These are phyloP conservation scores for Tuber borchii DNA, from an alignment of 495 filamentous ascomycete species.

Conservation along the genomic window DNA sequence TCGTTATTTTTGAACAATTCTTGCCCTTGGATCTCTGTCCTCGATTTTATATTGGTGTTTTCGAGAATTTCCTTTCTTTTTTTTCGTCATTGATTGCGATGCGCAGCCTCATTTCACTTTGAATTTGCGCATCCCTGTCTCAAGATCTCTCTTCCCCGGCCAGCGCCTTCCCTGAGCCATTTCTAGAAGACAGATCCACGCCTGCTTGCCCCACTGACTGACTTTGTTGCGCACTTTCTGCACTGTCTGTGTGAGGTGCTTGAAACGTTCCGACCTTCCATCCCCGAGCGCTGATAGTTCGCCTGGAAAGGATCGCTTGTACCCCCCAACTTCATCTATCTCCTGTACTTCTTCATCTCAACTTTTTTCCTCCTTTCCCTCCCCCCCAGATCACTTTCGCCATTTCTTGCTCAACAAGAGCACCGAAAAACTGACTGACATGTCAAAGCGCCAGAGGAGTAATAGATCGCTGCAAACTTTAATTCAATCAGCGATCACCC, in stretches of 20 bases:
- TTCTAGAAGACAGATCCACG: not conserved
- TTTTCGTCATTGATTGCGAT: conserved; percentile 24
- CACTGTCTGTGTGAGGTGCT: conserved; percentile 11
- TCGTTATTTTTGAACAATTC: conserved; percentile 5
- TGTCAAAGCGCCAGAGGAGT: not conserved
- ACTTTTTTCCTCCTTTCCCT: conserved; percentile 18
- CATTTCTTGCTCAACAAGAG: conserved; percentile 2
- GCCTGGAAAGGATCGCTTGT: not conserved
- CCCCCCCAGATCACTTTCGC: conserved; percentile 13
- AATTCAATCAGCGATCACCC: not conserved
- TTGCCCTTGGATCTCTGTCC: conserved; percentile 15
- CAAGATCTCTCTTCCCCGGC: conserved; percentile 20
- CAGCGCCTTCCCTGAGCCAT: conserved; percentile 12
- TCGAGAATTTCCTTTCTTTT: conserved; percentile 14
- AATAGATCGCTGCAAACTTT: conserved; percentile 18
- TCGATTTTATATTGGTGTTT: conserved; percentile 22
- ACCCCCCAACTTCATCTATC: conserved; percentile 7
- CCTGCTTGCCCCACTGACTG: not conserved
- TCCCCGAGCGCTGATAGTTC: conserved; percentile 13
- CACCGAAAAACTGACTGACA: conserved; percentile 12
- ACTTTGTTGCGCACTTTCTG: conserved; percentile 7
- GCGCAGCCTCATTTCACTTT: conserved; percentile 19
- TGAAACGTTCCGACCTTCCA: conserved; percentile 22
- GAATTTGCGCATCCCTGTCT: conserved; percentile 11
- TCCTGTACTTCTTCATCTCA: conserved; percentile 14